Conservation (phyloP, 805 yeast genomes). For the Blastobotrys robertii region DNA sequence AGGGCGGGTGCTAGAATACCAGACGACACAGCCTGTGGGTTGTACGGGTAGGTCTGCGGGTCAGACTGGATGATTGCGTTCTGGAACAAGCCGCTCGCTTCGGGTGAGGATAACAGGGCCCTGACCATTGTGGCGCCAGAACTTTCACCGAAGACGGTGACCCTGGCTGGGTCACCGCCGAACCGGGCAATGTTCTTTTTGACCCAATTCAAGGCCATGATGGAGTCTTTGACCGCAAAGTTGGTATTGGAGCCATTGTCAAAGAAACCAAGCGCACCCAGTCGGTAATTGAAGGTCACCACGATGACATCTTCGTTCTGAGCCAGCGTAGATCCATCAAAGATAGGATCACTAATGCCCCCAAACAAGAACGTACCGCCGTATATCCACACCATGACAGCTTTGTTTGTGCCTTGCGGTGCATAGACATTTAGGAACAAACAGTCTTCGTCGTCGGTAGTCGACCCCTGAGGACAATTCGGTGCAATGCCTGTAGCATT, state of each 20-base stretch:
- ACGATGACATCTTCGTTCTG: slow-evolving; percentile 19
- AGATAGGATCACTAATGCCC: slow-evolving; percentile 13
- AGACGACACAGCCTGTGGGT: slow-evolving; percentile 5
- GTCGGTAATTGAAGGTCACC: slow-evolving; percentile 28
- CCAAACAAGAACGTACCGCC: slow-evolving; percentile 31
- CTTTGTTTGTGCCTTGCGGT: slow-evolving; percentile 14
- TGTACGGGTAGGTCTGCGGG: slow-evolving; percentile 13
- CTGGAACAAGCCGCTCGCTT: slow-evolving; percentile 12
- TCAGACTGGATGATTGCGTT: slow-evolving; percentile 20
- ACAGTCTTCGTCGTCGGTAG: slow-evolving; percentile 22
- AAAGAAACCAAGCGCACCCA: slow-evolving; percentile 31
- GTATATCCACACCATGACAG: slow-evolving; percentile 29
- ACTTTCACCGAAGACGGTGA: slow-evolving; percentile 29
- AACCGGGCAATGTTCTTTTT: slow-evolving; percentile 26
- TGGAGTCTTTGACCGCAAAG: slow-evolving; percentile 30
- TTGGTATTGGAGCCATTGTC: slow-evolving; percentile 24
- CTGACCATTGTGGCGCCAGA: slow-evolving; percentile 25
- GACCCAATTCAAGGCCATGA: slow-evolving; percentile 30
- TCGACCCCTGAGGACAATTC: slow-evolving; percentile 18
- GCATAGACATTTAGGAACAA: slow-evolving; percentile 23
- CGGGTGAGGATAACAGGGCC: slow-evolving; percentile 11
- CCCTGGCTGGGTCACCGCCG: slow-evolving; percentile 30
- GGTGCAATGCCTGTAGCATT: slow-evolving; percentile 20
- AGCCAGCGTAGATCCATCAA: slow-evolving; percentile 9
- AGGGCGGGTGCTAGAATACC: slow-evolving; percentile 1